A percentile compares a stretch with the other conserved stretches of the same genome.
These are phyloP conservation scores for Pseudogymnoascus sp. DNA, from an alignment of 2,329 filamentous ascomycete genomes.

Conservation along the genomic window DNA sequence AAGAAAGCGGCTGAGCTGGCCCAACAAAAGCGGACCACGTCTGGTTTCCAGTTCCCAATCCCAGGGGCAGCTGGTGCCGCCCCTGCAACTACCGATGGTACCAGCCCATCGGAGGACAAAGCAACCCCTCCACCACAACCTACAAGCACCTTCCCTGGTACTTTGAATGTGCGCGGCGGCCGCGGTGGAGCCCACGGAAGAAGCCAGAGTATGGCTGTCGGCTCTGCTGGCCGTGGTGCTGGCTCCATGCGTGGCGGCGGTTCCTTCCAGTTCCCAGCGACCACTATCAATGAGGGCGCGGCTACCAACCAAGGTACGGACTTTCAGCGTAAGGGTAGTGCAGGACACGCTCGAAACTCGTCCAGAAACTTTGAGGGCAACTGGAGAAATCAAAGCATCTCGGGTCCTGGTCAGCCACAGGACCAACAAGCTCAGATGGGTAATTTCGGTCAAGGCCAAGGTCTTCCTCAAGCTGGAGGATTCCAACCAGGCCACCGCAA, in stretches of 20 bases:
- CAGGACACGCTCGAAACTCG: conserved; percentile 67
- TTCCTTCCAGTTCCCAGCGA: conserved; percentile 59
- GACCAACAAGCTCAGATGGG: conserved; percentile 49
- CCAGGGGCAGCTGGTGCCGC: conserved; percentile 56
- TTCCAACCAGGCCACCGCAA: conserved; percentile 91
- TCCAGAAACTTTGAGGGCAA: conserved; percentile 97
- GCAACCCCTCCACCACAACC: conserved; percentile 15
- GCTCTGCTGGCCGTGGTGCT: conserved; percentile 58
- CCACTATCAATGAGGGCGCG: conserved; percentile 42
- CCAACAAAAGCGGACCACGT: conserved; percentile 91
- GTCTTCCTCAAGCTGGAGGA: conserved; percentile 51
- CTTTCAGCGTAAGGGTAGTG: conserved; percentile 66
- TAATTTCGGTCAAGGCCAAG: conserved; percentile 62
- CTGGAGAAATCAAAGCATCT: conserved; percentile 68
- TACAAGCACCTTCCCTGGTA: conserved; percentile 14
- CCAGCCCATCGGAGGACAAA: conserved; percentile 29
- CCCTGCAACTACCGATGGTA: conserved; percentile 47
- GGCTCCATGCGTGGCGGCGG: conserved; percentile 54
- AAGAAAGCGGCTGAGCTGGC: conserved; percentile 96
- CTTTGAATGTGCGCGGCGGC: conserved; percentile 36
- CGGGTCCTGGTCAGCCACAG: conserved; percentile 31
- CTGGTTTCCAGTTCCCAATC: conserved; percentile 87
- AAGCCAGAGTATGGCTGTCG: conserved; percentile 85
- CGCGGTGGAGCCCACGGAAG: conserved; percentile 56
- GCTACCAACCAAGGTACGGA: conserved; percentile 42